Evolutionary conservation across 192 early-diverging fungal genomes (phyloP).

Genomic region (Backusella tarrabulga): DNA sequence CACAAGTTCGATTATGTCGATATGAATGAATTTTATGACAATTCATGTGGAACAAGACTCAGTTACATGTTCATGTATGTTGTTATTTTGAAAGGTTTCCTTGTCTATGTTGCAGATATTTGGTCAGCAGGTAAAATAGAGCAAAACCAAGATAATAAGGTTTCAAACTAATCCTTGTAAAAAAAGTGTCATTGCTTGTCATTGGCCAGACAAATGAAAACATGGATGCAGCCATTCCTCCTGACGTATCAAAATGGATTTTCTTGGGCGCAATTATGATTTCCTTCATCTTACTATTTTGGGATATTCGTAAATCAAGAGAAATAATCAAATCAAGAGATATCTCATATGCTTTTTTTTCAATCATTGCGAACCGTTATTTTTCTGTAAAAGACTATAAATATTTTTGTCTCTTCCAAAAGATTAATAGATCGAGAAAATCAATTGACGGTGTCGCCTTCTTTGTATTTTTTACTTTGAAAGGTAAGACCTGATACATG

Average conservation of each 20-base stretch:
- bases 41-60: slow-evolving; percentile 42
- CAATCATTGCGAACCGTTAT: slow-evolving; percentile 70
- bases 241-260: slow-evolving; percentile 47
- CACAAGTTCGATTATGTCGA: slow-evolving; percentile 92
- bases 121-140: slow-evolving; percentile 55
- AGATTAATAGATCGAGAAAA: slow-evolving; percentile 69
- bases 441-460: slow-evolving; percentile 70
- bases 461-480: slow-evolving; percentile 82
- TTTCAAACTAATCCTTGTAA: not conserved
- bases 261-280: slow-evolving; percentile 64
- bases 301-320: slow-evolving; percentile 69
- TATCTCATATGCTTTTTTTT: slow-evolving; percentile 77
- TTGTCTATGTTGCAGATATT: slow-evolving; percentile 82
- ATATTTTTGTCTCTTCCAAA: slow-evolving; percentile 81
- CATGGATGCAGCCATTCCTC: slow-evolving; percentile 21
- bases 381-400: slow-evolving; percentile 71
- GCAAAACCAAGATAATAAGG: not conserved
- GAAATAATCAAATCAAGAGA: slow-evolving; percentile 64
- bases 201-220: slow-evolving; percentile 16
- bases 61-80: slow-evolving; percentile 62
- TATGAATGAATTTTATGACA: slow-evolving; percentile 71
- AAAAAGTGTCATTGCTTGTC: slow-evolving; percentile 29
- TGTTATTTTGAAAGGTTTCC: slow-evolving; percentile 67
- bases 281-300: slow-evolving; percentile 63
- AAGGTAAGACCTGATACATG: slow-evolving; percentile 47